A percentile compares a stretch with the other conserved stretches of the same genome.
phyloP scores from a whole-genome alignment of 176 grass and related monocot genomes.

The Phoenix dactylifera region DNA sequence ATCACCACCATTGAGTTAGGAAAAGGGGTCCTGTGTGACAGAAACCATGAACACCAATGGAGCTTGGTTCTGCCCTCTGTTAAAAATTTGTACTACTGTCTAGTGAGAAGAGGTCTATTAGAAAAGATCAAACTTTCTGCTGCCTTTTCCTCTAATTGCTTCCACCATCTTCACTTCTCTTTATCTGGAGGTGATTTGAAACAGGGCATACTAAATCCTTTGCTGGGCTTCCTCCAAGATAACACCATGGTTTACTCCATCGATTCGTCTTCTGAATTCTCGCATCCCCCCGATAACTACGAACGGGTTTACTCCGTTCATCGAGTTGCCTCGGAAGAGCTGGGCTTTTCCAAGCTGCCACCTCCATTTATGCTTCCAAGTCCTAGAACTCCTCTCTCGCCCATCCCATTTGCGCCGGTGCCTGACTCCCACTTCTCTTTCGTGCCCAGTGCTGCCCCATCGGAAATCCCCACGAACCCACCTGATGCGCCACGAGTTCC shows the following conservation, averaged over 20 bases:
- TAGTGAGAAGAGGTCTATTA: neutral
- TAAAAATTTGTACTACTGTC: slow-evolving; percentile 1
- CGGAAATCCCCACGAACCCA: too few relatives aligned
- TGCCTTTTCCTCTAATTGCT: slow-evolving; percentile 1
- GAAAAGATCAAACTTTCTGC: neutral
- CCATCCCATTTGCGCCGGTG: too few relatives aligned
- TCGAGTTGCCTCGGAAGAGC: neutral
- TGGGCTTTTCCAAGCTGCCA: neutral
- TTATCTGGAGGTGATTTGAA: neutral
- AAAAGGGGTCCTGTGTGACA: slow-evolving; percentile 1
- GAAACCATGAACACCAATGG: slow-evolving; percentile 2
- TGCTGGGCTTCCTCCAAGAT: slow-evolving; percentile 7
- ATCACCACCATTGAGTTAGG: neutral
- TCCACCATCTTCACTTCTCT: neutral
- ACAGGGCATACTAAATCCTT: neutral
- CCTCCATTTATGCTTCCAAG: neutral
- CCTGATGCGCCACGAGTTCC: too few relatives aligned
- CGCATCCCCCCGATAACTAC: too few relatives aligned
- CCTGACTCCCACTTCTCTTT: too few relatives aligned
- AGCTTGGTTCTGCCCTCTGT: slow-evolving; percentile 9
- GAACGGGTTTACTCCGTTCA: too few relatives aligned
- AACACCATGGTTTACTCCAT: neutral
- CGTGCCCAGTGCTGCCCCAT: too few relatives aligned
- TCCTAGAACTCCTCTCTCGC: too few relatives aligned
- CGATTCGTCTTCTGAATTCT: neutral